phyloP scores from a whole-genome alignment of 2,329 filamentous ascomycete genomes.

The Aureobasidium sp. region DNA sequence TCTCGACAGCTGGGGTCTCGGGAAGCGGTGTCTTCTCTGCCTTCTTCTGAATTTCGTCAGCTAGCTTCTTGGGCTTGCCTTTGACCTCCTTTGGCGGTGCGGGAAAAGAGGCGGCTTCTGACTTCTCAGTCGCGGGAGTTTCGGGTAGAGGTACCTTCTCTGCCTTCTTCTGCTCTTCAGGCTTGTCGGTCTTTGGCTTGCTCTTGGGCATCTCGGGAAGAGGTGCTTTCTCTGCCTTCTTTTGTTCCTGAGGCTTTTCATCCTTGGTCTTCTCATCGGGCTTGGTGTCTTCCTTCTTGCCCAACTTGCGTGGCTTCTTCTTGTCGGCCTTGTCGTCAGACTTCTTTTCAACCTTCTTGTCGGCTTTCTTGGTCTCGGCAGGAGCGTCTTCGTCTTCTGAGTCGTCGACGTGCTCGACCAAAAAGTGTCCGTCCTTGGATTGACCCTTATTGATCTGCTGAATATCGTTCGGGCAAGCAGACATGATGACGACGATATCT shows the following conservation, averaged over 20 bases:
- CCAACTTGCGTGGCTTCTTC: slow-evolving; percentile 8
- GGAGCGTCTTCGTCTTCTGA: slow-evolving; percentile 9
- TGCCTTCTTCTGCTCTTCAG: slow-evolving; percentile 3
- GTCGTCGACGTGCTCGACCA: slow-evolving; percentile 25
- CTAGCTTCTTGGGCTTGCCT: slow-evolving; percentile 4
- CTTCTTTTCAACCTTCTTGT: neutral
- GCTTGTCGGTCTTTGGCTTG: neutral
- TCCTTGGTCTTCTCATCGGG: neutral
- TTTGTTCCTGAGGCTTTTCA: neutral
- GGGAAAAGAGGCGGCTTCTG: neutral
- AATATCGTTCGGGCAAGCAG: slow-evolving; percentile 38
- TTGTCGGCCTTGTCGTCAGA: neutral
- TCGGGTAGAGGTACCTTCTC: slow-evolving; percentile 2
- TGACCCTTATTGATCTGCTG: slow-evolving; percentile 33
- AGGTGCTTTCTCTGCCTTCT: neutral
- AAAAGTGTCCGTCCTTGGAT: slow-evolving; percentile 36
- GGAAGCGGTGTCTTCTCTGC: neutral
- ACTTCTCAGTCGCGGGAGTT: neutral
- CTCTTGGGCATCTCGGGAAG: neutral
- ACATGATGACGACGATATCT: slow-evolving; percentile 40
- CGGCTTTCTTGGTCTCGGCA: neutral
- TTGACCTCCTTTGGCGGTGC: neutral
- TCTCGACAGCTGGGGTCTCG: neutral
- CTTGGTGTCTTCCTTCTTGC: slow-evolving; percentile 4
- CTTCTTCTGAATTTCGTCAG: slow-evolving; percentile 2